A percentile compares a stretch with the other conserved stretches of the same genome.
phyloP scores from a whole-genome alignment of 1,284 basidiomycete genomes.

The Ceratobasidium theobromae region DNA sequence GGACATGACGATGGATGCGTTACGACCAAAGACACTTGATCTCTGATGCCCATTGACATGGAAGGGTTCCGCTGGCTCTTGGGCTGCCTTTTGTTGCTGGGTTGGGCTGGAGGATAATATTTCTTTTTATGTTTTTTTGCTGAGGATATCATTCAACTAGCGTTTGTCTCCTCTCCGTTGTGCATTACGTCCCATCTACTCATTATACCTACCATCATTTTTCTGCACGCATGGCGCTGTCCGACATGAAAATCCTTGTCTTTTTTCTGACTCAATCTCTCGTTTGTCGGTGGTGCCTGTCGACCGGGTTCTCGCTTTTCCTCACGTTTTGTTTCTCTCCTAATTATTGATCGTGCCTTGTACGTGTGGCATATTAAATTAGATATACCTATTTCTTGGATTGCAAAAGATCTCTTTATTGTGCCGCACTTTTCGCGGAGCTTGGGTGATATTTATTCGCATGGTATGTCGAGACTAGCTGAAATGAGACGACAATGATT shows the following conservation, averaged over 20 bases:
- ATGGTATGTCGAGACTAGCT: too few species aligned
- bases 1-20: neutral
- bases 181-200: conserved; percentile 19
- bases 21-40: neutral
- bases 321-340: neutral
- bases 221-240: conserved; percentile 18
- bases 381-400: neutral
- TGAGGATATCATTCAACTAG: conserved; percentile 1
- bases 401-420: too few species aligned
- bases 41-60: conserved; percentile 7
- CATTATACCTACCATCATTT: conserved; percentile 30
- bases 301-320: conserved; percentile 18
- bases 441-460: too few species aligned
- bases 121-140: conserved; percentile 12
- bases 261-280: conserved; percentile 1
- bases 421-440: too few species aligned
- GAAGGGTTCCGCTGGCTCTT: neutral
- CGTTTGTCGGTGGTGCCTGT: conserved; percentile 26
- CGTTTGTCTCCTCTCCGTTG: neutral
- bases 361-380: neutral
- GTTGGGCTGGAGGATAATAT: neutral
- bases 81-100: neutral
- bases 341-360: neutral
- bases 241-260: neutral
- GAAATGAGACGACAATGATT: too few species aligned